Percentiles rank a stretch among this genome's conserved stretches.
These are phyloP conservation scores for Saksenaea vasiformis DNA, from an alignment of 371 early-diverging fungal species.

Conservation along the genomic window DNA sequence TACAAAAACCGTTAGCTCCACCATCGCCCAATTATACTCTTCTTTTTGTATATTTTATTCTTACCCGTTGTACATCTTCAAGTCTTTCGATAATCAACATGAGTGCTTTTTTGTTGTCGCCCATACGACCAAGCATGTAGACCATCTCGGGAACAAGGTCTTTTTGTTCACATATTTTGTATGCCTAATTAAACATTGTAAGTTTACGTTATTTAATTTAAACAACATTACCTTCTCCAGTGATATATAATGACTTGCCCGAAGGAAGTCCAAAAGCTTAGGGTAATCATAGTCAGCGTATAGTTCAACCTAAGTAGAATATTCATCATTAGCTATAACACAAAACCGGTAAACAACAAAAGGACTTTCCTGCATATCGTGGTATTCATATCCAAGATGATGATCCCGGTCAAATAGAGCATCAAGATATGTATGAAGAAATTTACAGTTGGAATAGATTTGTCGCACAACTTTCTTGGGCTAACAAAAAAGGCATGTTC, in stretches of 20 bases:
- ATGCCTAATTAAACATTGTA: conserved; percentile 57
- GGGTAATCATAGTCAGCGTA: conserved; percentile 89
- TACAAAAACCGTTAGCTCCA: not conserved
- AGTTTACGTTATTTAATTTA: not conserved
- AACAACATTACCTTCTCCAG: conserved; percentile 58
- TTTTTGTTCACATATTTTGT: conserved; percentile 77
- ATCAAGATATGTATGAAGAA: conserved; percentile 87
- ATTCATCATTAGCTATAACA: not conserved
- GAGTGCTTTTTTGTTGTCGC: conserved; percentile 89
- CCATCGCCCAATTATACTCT: not conserved
- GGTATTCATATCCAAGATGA: conserved; percentile 77
- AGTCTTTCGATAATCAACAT: conserved; percentile 88
- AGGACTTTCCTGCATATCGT: conserved; percentile 71
- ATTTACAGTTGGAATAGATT: conserved; percentile 52
- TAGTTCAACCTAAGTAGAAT: conserved; percentile 65
- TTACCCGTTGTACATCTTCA: conserved; percentile 86
- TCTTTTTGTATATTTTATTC: too few species aligned
- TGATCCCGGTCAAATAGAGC: conserved; percentile 78
- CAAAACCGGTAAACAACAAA: not conserved
- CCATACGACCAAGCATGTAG: conserved; percentile 95
- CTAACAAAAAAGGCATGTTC: conserved; percentile 26
- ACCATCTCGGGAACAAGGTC: conserved; percentile 95
- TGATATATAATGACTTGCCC: conserved; percentile 76
- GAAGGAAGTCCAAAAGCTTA: conserved; percentile 81
- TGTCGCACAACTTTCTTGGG: conserved; percentile 69